These are phyloP conservation scores for Chytriomyces sp. DNA, from an alignment of 192 early-diverging fungal genomes.

Conservation along the genomic window DNA sequence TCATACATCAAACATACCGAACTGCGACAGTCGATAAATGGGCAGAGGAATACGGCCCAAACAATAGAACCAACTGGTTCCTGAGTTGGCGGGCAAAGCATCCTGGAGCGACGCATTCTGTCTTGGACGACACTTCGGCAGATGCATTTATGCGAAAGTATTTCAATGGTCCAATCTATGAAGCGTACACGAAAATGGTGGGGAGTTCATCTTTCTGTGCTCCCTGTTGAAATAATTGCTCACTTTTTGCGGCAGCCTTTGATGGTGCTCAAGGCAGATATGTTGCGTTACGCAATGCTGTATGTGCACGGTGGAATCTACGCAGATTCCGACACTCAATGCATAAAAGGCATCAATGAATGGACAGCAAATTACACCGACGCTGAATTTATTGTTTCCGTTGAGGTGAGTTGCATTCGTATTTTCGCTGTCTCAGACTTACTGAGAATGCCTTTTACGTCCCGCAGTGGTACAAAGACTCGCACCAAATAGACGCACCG, in stretches of 20 bases:
- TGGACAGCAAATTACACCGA: background rate
- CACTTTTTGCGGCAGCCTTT: background rate
- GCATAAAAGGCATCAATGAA: constrained; percentile 6
- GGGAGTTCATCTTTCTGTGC: no score
- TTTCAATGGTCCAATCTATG: background rate
- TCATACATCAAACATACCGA: constrained; percentile 24
- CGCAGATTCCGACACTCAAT: constrained; percentile 31
- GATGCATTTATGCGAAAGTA: constrained; percentile 7
- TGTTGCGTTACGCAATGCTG: constrained; percentile 36
- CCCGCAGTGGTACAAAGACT: constrained; percentile 22
- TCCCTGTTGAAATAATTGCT: no score
- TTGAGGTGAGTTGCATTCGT: background rate
- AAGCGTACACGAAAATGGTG: constrained; percentile 15
- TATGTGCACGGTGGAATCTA: constrained; percentile 30
- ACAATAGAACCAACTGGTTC: constrained; percentile 27
- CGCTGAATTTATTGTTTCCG: background rate
- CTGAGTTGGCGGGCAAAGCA: background rate
- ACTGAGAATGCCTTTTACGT: background rate
- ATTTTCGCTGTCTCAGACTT: background rate
- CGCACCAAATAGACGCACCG: background rate
- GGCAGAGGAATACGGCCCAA: constrained; percentile 10
- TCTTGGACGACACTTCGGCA: constrained; percentile 3
- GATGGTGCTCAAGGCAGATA: constrained; percentile 20
- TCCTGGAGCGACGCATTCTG: background rate
- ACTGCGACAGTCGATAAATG: constrained; percentile 3